Percentiles rank a stretch among this genome's conserved stretches.
Conservation (phyloP, 2,329 filamentous ascomycete genomes). For the Aspergillus piperis region DNA sequence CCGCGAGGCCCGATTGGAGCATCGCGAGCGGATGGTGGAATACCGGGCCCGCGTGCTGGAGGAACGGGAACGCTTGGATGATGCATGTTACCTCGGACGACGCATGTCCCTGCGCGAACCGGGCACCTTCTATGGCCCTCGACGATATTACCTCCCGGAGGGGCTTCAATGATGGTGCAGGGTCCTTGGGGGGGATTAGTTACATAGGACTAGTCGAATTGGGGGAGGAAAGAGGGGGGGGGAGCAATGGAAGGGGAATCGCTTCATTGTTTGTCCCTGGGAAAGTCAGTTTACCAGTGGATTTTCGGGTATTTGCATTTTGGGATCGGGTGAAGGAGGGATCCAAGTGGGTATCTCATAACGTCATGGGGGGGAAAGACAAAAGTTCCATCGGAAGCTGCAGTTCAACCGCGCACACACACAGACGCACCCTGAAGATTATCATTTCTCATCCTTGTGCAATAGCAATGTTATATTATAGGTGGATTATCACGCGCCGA, state of each 20-base stretch:
- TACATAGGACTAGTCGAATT: neutral
- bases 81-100: slow-evolving; percentile 14
- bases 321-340: slow-evolving; percentile 6
- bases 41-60: slow-evolving; percentile 24
- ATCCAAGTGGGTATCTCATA: slow-evolving; percentile 6
- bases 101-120: slow-evolving; percentile 23
- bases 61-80: slow-evolving; percentile 21
- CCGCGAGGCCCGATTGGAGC: slow-evolving; percentile 28
- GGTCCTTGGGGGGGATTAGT: too few species aligned
- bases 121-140: slow-evolving; percentile 14
- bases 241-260: neutral
- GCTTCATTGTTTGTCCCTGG: slow-evolving; percentile 9
- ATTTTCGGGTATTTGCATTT: slow-evolving; percentile 9
- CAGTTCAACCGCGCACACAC: neutral
- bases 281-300: neutral
- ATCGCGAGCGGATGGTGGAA: slow-evolving; percentile 27
- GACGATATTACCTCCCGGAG: slow-evolving; percentile 16
- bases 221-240: neutral
- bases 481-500: neutral
- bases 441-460: too few species aligned
- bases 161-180: slow-evolving; percentile 8
- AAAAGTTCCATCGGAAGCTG: slow-evolving; percentile 1
- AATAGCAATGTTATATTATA: neutral
- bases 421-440: too few species aligned
- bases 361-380: slow-evolving; percentile 5